Base-by-base conservation (phyloP, 1,139 yeast species). In the Yamadazyma kanchanaburiensis region DNA sequence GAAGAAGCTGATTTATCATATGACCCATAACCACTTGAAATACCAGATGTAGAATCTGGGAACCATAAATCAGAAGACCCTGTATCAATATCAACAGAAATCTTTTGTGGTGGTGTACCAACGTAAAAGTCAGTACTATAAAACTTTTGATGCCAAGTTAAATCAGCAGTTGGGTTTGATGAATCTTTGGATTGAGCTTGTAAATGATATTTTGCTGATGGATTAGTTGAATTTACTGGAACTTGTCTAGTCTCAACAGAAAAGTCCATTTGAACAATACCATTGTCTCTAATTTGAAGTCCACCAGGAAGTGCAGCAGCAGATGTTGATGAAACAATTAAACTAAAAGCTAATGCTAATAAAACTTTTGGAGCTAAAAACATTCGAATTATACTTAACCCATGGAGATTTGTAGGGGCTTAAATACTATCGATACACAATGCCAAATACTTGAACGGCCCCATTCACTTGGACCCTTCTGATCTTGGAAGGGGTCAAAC, bases 41-140 rank as follows among this genome's bases (percentile, higher is more conserved):
- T 21, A 6, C 16, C 24, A 19, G 24, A 9, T 2, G 9, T 15
- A 13, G 15, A 14, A 5, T 15, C 30, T 17, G 21, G 19, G 7
- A 50, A 46, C 72, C 72, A 66, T 39, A 66, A 55, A 40, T 66
- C 73, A 12, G 70, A 63, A 5, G 69, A 61, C 3, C 72, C 72
- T 20, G 73, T 65, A 38, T 66, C 73, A 12, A 66, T 54, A 36
- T 58, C 48, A 6, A 63, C 67, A 6, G 47, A 43, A 20, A 55
- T 53, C 22, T 46, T 28, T 29, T 61, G 57, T 13, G 43, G 28
- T 22, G 10, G 12, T 6, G 9, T 9, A 11, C 23, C 23, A 9
- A 21, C 55, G 20, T 45, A 12, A 63, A 52, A 10, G 20, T 7
- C 9, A 8, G 20, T 18, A 10, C 9, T 18, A 10, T 18, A 18